Conservation (phyloP, 495 filamentous ascomycete species). For the Rusavskia elegans region DNA sequence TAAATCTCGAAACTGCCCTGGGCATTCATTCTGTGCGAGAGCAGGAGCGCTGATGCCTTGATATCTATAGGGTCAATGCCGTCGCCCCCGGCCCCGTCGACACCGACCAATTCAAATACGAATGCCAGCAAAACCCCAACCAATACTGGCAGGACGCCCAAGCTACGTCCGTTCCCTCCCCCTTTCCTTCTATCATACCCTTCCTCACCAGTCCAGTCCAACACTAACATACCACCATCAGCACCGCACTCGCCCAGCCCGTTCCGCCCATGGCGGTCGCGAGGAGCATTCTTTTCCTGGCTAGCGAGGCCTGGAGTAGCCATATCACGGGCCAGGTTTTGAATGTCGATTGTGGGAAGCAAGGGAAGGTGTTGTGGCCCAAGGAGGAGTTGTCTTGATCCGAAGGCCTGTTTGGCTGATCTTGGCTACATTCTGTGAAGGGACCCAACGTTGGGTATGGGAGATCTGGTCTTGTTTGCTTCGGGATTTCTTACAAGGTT, state of each 20-base stretch:
- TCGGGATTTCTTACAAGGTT: too few species aligned
- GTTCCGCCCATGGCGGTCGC: conserved; percentile 22
- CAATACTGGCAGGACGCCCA: conserved; percentile 22
- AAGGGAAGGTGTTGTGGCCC: conserved; percentile 24
- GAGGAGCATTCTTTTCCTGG: conserved; percentile 23
- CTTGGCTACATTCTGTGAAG: too few species aligned
- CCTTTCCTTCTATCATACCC: not conserved
- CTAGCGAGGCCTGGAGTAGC: conserved; percentile 24
- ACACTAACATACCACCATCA: not conserved
- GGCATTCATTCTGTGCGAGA: too few species aligned
- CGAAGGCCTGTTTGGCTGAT: too few species aligned
- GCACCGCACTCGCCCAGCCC: conserved; percentile 18
- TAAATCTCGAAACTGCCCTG: too few species aligned
- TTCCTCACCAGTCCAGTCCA: not conserved
- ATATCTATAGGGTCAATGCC: conserved; percentile 24
- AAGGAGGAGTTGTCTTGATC: conserved; percentile 14
- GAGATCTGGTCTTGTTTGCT: too few species aligned
- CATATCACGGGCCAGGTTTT: conserved; percentile 24
- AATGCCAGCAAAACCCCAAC: conserved; percentile 19
- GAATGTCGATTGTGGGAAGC: conserved; percentile 26
- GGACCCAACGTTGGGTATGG: too few species aligned
- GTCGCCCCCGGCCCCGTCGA: conserved; percentile 27
- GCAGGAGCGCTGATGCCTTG: too few species aligned
- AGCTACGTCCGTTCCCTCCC: conserved; percentile 14
- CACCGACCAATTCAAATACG: conserved; percentile 21